Percentiles rank a stretch among this genome's conserved stretches.
phyloP scores from a whole-genome alignment of 2,329 filamentous ascomycete genomes.

The Helotiales sp. region DNA sequence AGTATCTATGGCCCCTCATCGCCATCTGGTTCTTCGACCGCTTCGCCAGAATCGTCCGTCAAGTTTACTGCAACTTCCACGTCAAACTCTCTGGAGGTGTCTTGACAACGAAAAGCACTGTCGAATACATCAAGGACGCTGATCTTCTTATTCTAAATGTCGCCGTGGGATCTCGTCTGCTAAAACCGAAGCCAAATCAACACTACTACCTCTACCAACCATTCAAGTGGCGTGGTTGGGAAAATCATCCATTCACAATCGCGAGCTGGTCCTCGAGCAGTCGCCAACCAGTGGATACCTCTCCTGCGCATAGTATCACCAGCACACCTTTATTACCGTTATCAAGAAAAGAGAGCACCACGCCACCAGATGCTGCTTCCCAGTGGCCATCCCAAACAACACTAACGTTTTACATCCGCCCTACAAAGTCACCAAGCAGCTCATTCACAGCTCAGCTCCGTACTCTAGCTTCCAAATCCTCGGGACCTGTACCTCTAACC shows the following conservation, averaged over 20 bases:
- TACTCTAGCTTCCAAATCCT: not conserved
- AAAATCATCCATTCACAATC: slow-evolving; percentile 51
- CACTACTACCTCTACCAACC: slow-evolving; percentile 36
- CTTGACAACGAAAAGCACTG: not conserved
- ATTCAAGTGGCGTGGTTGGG: slow-evolving; percentile 44
- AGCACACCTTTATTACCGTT: not conserved
- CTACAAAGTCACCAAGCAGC: not conserved
- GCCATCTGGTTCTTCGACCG: slow-evolving; percentile 50
- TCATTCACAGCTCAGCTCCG: not conserved
- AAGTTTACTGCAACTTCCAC: slow-evolving; percentile 44
- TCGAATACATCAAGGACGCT: not conserved
- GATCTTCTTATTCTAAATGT: slow-evolving; percentile 22
- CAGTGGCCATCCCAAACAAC: not conserved
- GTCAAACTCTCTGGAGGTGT: slow-evolving; percentile 33
- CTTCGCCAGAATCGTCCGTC: slow-evolving; percentile 41
- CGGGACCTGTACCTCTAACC: not conserved
- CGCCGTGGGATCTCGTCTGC: slow-evolving; percentile 26
- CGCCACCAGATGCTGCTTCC: not conserved
- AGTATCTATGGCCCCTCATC: slow-evolving; percentile 50
- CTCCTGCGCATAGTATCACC: slow-evolving; percentile 17
- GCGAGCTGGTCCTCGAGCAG: not conserved
- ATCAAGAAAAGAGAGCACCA: not conserved
- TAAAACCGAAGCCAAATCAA: slow-evolving; percentile 21
- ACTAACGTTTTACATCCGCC: not conserved
- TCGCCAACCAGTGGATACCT: not conserved